Conservation (phyloP, 2,329 filamentous ascomycete genomes). For the Pyricularia sp. region DNA sequence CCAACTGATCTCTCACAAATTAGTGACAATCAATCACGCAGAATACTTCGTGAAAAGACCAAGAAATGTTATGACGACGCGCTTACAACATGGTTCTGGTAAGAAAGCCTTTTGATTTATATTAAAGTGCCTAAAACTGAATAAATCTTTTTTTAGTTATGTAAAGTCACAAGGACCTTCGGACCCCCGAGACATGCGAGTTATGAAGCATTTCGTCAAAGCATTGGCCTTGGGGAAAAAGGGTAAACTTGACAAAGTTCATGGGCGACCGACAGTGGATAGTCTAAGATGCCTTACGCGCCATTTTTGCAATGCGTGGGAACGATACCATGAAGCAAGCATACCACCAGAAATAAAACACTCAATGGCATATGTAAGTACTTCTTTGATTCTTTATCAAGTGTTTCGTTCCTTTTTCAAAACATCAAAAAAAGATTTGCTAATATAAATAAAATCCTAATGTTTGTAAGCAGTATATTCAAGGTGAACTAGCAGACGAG, state of each 20-base stretch:
- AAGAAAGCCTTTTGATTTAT: neutral
- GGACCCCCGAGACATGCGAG: constrained; percentile 6
- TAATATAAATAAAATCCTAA: neutral
- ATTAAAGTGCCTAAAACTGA: neutral
- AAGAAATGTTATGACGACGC: neutral
- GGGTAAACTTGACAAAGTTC: constrained; percentile 6
- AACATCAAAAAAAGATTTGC: neutral
- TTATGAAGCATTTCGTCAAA: constrained; percentile 6
- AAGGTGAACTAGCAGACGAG: constrained; percentile 8
- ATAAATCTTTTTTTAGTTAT: neutral
- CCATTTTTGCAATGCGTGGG: constrained; percentile 7
- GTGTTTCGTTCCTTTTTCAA: too few species aligned
- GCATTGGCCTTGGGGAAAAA: constrained; percentile 6
- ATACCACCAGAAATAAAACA: constrained; percentile 7
- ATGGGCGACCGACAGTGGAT: constrained; percentile 1
- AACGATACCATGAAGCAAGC: constrained; percentile 2
- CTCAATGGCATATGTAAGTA: constrained; percentile 6
- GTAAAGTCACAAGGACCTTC: neutral
- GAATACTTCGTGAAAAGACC: neutral
- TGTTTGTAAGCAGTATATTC: constrained; percentile 7
- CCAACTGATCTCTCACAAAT: neutral
- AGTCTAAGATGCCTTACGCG: constrained; percentile 7
- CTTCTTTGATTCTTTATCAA: neutral
- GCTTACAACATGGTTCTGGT: neutral
- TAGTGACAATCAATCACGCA: neutral